Evolutionary conservation across 116 monocot species (phyloP).

Genomic region (Phalaenopsis hybrid): DNA sequence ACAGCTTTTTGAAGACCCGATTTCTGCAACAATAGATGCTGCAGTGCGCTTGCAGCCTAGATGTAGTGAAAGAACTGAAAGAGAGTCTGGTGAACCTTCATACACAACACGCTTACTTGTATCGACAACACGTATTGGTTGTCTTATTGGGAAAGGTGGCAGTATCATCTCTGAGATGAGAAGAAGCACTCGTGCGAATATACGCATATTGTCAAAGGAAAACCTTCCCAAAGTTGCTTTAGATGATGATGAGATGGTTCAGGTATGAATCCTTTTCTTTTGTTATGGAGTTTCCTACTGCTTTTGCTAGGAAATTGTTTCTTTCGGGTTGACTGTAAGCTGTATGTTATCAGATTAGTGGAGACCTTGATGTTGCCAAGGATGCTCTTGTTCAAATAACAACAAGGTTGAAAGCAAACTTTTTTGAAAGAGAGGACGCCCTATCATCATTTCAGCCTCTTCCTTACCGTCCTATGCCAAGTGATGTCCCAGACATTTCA

Average conservation of each 20-base stretch:
- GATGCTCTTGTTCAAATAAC: conserved; percentile 84
- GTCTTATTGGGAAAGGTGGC: conserved; percentile 94
- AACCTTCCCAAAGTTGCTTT: conserved; percentile 84
- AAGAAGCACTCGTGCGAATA: conserved; percentile 71
- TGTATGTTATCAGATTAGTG: conserved; percentile 61
- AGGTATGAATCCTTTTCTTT: conserved; percentile 35
- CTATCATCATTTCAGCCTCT: conserved; percentile 41
- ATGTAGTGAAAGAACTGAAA: conserved; percentile 86
- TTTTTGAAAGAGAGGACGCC: conserved; percentile 76
- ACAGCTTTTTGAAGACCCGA: conserved; percentile 82
- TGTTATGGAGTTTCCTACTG: neutral
- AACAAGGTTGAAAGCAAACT: conserved; percentile 78
- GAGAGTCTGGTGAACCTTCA: conserved; percentile 58
- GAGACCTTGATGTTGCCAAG: conserved; percentile 74
- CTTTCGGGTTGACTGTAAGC: neutral
- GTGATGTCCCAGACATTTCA: conserved; percentile 39
- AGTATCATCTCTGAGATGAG: conserved; percentile 92
- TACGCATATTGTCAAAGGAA: conserved; percentile 87
- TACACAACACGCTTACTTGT: conserved; percentile 90
- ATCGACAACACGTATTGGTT: conserved; percentile 89
- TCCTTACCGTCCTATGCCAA: conserved; percentile 46
- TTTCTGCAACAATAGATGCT: conserved; percentile 88
- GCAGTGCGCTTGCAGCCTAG: conserved; percentile 82
- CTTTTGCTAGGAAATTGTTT: neutral
- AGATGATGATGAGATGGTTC: conserved; percentile 98